A percentile compares a stretch with the other conserved stretches of the same genome.
Conservation (phyloP, 2,329 filamentous ascomycete genomes). For the Colletotrichum simmondsii region DNA sequence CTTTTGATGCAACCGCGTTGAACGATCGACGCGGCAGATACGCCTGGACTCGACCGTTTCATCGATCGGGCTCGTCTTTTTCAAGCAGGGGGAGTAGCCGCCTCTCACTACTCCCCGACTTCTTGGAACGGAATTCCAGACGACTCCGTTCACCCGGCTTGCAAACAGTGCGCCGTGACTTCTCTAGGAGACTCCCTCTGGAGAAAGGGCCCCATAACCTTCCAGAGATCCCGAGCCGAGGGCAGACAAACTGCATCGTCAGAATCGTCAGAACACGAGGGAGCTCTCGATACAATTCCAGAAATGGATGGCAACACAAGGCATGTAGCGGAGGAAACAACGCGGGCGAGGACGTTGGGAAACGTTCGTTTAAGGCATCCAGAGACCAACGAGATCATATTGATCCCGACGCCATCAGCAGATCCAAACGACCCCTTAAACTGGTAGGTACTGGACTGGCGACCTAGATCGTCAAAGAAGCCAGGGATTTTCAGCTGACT, state of each 20-base stretch:
- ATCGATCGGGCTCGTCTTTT: slow-evolving; percentile 6
- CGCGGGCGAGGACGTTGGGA: slow-evolving; percentile 46
- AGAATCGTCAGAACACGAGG: background rate
- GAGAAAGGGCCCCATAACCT: background rate
- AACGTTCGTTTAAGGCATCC: slow-evolving; percentile 53
- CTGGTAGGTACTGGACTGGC: slow-evolving; percentile 48
- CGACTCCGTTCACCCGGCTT: background rate
- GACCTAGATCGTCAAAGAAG: background rate
- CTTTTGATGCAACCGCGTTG: slow-evolving; percentile 18
- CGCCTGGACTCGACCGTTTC: slow-evolving; percentile 16
- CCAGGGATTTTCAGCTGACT: slow-evolving; percentile 2
- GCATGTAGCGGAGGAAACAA: background rate
- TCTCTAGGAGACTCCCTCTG: background rate
- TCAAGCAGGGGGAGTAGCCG: slow-evolving; percentile 12
- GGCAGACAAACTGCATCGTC: background rate
- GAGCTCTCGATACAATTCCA: background rate
- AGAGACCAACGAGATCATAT: slow-evolving; percentile 57
- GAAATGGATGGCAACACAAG: slow-evolving; percentile 2
- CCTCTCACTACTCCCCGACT: slow-evolving; percentile 5
- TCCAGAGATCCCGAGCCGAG: slow-evolving; percentile 1
- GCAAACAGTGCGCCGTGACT: slow-evolving; percentile 1
- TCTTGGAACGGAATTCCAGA: background rate
- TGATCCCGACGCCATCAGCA: slow-evolving; percentile 57
- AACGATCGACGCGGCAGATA: slow-evolving; percentile 23
- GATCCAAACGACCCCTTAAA: slow-evolving; percentile 64